A percentile compares a stretch with the other conserved stretches of the same genome.
These are phyloP conservation scores for Alternaria consortialis DNA, from an alignment of 2,329 filamentous ascomycete genomes.

Conservation along the genomic window DNA sequence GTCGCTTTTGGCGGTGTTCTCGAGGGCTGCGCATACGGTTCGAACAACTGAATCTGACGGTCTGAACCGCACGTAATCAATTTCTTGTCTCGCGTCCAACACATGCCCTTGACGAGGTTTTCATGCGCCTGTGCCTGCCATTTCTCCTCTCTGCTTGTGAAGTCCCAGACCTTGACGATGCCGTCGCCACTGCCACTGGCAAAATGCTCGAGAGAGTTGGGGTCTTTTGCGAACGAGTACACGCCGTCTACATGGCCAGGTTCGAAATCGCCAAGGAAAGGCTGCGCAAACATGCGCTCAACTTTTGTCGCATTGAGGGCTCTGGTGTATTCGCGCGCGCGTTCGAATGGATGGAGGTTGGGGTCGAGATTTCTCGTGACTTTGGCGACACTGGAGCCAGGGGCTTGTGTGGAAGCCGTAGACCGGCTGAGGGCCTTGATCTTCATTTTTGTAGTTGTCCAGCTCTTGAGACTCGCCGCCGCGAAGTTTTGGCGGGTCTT, in stretches of 20 bases:
- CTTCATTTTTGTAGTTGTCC: conserved; percentile 41
- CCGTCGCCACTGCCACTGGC: conserved; percentile 71
- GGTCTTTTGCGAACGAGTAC: conserved; percentile 60
- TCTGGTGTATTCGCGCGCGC: conserved; percentile 83
- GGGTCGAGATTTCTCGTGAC: conserved; percentile 79
- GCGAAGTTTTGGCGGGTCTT: conserved; percentile 29
- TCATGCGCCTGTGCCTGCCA: conserved; percentile 87
- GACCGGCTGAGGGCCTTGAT: conserved; percentile 72
- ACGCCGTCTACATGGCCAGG: conserved; percentile 89
- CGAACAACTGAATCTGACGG: conserved; percentile 87
- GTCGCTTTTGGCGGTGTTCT: conserved; percentile 79
- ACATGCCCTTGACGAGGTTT: conserved; percentile 90
- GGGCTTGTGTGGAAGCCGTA: conserved; percentile 69
- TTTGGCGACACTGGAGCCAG: conserved; percentile 71
- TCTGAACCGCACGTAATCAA: conserved; percentile 88
- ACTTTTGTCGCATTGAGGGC: conserved; percentile 87
- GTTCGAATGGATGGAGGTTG: conserved; percentile 87
- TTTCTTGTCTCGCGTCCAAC: conserved; percentile 87
- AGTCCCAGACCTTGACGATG: conserved; percentile 91
- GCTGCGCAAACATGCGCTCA: conserved; percentile 88
- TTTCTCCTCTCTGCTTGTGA: conserved; percentile 74
- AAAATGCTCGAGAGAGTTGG: conserved; percentile 57
- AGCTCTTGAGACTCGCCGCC: conserved; percentile 15
- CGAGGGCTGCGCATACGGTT: conserved; percentile 79
- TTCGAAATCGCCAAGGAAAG: conserved; percentile 87